Evolutionary conservation across 176 grass and related monocot genomes (phyloP).

Genomic region (Zoysia japonica): DNA sequence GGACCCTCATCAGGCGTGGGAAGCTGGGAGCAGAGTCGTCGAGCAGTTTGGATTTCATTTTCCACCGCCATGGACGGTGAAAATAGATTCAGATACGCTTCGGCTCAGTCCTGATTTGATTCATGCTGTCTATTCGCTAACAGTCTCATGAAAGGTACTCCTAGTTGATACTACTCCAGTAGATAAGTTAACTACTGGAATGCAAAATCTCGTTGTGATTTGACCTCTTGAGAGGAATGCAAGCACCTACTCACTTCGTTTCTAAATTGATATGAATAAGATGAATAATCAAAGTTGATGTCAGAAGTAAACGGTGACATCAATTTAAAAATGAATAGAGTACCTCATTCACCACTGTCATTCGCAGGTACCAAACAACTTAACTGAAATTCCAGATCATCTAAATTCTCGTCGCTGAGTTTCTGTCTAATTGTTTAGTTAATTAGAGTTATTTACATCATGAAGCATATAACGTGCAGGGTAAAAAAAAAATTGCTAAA

Average conservation of each 20-base stretch:
- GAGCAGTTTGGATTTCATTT: conserved; percentile 26
- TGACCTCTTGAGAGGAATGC: conserved; percentile 26
- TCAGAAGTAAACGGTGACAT: neutral
- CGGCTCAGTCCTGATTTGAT: neutral
- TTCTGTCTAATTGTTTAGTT: neutral
- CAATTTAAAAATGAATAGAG: neutral
- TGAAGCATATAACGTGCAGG: no score
- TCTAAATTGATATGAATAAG: no score
- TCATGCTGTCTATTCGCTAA: conserved; percentile 21
- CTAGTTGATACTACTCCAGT: neutral
- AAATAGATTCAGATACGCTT: neutral
- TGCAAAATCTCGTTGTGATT: conserved; percentile 20
- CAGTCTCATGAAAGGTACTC: conserved; percentile 13
- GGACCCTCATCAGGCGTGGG: neutral
- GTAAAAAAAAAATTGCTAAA: neutral
- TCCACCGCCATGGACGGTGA: conserved; percentile 34
- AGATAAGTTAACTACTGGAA: neutral
- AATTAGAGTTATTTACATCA: no score
- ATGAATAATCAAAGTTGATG: no score
- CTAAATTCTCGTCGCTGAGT: neutral
- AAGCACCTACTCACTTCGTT: neutral
- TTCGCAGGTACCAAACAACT: neutral
- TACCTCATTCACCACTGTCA: no score
- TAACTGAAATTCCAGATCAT: conserved; percentile 15
- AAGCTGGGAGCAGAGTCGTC: neutral